Evolutionary conservation across 1,139 yeast genomes (phyloP).

Genomic region (Sugiyamaella novakii): DNA sequence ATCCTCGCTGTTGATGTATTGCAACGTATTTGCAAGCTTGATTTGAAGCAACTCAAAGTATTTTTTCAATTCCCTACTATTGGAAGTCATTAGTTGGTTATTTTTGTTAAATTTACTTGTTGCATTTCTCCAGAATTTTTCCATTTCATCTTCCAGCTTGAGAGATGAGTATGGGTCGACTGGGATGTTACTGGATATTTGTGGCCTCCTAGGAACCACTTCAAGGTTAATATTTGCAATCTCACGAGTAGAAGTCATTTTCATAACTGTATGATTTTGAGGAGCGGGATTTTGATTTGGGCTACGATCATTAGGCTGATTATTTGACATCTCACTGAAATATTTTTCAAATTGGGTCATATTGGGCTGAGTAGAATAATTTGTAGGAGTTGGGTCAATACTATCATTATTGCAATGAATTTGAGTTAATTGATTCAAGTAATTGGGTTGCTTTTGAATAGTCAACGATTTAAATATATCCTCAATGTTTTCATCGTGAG

Average conservation of each 20-base stretch:
- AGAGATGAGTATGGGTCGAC: constrained; percentile 26
- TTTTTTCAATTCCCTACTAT: constrained; percentile 23
- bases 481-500: neutral
- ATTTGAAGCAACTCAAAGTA: constrained; percentile 27
- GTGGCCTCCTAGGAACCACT: too few species aligned
- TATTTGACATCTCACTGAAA: neutral
- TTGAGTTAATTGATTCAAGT: neutral
- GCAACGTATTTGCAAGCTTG: constrained; percentile 26
- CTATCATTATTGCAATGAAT: neutral
- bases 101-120: neutral
- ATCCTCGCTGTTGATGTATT: constrained; percentile 22
- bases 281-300: neutral
- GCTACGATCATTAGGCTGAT: neutral
- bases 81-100: neutral
- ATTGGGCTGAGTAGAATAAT: neutral
- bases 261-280: neutral
- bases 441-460: neutral
- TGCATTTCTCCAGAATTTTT: constrained; percentile 24
- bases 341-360: constrained; percentile 4
- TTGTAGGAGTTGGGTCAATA: neutral
- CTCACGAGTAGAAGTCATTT: constrained; percentile 1
- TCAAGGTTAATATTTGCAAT: constrained; percentile 7
- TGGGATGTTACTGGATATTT: neutral
- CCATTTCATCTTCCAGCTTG: constrained; percentile 30
- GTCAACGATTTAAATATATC: constrained; percentile 1